phyloP scores from a whole-genome alignment of 2,329 filamentous ascomycete species.

The Colletotrichum sp. region DNA sequence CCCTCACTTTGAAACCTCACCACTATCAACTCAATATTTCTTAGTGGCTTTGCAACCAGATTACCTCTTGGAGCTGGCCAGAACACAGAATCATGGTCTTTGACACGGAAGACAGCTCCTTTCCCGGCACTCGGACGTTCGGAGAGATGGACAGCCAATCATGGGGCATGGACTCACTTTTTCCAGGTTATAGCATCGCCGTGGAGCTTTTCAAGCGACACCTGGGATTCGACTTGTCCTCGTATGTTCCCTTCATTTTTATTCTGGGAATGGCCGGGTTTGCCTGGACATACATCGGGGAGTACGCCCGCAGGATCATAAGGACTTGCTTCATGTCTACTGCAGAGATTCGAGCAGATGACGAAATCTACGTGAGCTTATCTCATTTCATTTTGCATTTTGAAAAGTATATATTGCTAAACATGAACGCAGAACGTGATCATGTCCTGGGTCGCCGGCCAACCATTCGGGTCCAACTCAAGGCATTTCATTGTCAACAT shows the following conservation, averaged over 20 bases:
- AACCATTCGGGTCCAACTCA: not conserved
- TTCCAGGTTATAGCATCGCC: not conserved
- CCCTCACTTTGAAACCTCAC: not conserved
- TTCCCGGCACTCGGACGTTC: rapidly evolving
- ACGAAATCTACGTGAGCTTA: not conserved
- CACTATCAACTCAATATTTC: rapidly evolving
- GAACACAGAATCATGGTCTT: not conserved
- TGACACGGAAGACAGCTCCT: not conserved
- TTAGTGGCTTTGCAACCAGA: not conserved
- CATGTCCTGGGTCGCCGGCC: not conserved
- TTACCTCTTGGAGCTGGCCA: not conserved
- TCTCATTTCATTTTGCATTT: too few relatives aligned
- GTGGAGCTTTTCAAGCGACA: not conserved
- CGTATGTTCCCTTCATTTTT: not conserved
- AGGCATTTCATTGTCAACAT: not conserved
- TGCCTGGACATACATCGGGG: rapidly evolving
- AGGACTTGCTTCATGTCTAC: not conserved
- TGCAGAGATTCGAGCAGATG: not conserved
- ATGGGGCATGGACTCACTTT: not conserved
- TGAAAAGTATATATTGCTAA: too few relatives aligned
- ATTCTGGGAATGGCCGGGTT: not conserved
- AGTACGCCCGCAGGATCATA: not conserved
- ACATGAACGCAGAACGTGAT: not conserved
- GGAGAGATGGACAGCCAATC: rapidly evolving
- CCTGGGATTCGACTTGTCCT: not conserved